Base-by-base conservation (phyloP, 768 basidiomycete species). In the Leccinum olivaceopallidum region DNA sequence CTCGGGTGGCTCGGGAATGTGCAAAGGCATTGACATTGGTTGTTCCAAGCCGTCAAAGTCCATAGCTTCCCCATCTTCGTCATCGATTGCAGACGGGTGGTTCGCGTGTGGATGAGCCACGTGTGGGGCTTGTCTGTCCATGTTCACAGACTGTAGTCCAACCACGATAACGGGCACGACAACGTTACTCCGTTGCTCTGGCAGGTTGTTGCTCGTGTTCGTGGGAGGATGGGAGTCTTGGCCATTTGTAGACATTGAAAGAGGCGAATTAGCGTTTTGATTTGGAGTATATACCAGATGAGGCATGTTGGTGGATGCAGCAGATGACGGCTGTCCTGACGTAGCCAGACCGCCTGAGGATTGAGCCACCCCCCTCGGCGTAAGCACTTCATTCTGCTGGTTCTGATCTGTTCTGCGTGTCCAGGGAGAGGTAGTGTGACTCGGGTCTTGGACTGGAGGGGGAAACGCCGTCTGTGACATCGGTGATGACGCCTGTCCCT, bases 151-250 rank as follows among this genome's bases (percentile, higher is more conserved):
- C 73, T 92, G 91, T 50, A 93, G 75, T 9, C 91, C 91, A 28
- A 93, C 90, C 57, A 93, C 86, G 61, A 93, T 91, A 62, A 93
- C 89, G 20, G 91, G 91, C 14, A 92, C 85, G 37, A 92, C 88
- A 22, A 85, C 75, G 63, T 80, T 79, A 54, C 53, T 57, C 20
- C 67, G 72, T n/a, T 69, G 64, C 57, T 70, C 73, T 55, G 66
- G 52, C 18, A 48, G 60, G 63, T 70, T 70, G 51, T 59, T 57
- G 28, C 20, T 52, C 24, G 66, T 22, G 52, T 63, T 63, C 51
- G 66, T 54, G 39, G 67, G 53, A 53, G 59, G 34, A 64, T 48
- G 55, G 57, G 63, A 53, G 62, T 60, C 61, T 60, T 65, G 61
- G 34, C 53, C 63, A 60, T 55, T 59, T 60, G 52, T 57, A 22